These are phyloP conservation scores for Fusarium marasasianum DNA, from an alignment of 2,329 filamentous ascomycete species.

Conservation along the genomic window DNA sequence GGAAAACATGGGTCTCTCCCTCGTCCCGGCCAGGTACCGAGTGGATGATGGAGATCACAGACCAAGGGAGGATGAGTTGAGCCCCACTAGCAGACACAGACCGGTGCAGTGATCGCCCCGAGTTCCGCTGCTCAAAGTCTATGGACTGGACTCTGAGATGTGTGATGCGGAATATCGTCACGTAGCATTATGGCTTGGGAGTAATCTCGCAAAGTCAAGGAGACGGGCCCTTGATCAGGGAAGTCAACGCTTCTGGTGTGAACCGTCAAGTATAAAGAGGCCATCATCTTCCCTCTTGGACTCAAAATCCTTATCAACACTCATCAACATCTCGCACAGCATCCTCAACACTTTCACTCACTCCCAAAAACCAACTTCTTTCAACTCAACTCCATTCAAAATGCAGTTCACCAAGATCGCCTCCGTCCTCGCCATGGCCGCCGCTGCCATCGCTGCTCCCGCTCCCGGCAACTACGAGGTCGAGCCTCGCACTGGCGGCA, in stretches of 20 bases:
- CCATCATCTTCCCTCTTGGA: neutral
- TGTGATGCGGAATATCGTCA: neutral
- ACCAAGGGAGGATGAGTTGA: neutral
- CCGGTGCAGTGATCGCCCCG: conserved; percentile 3
- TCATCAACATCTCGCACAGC: conserved; percentile 4
- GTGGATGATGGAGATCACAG: neutral
- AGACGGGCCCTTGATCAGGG: neutral
- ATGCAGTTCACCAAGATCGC: conserved; percentile 31
- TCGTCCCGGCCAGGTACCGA: neutral
- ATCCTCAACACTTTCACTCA: neutral
- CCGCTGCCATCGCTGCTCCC: conserved; percentile 21
- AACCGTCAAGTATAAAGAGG: conserved; percentile 16
- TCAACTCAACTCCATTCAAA: conserved; percentile 9
- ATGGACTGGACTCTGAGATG: neutral
- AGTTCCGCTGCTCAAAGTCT: neutral
- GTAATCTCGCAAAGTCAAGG: neutral
- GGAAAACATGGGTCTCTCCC: neutral
- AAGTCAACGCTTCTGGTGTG: neutral
- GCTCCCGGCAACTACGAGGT: neutral
- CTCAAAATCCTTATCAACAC: conserved; percentile 13
- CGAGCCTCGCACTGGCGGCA: conserved; percentile 5
- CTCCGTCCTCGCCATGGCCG: conserved; percentile 20
- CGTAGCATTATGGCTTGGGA: neutral
- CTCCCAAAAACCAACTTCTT: neutral
- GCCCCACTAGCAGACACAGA: neutral